These are phyloP conservation scores for Pseudogymnoascus sp. DNA, from an alignment of 2,329 filamentous ascomycete genomes.

Conservation along the genomic window DNA sequence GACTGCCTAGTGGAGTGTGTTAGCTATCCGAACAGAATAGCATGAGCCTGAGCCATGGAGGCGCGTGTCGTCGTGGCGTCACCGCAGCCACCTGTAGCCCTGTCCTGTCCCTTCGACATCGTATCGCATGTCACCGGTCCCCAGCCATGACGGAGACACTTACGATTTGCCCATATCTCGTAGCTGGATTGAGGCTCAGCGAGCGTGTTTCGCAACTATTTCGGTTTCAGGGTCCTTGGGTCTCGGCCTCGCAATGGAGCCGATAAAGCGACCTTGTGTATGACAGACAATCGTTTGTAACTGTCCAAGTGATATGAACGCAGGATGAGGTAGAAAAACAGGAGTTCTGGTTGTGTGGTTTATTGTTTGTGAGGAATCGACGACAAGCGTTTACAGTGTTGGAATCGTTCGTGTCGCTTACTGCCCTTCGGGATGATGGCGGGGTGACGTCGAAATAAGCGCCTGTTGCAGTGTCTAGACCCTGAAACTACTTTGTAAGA, in stretches of 20 bases:
- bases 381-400: background rate
- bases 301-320: background rate
- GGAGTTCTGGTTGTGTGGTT: background rate
- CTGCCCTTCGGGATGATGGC: background rate
- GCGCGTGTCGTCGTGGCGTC: background rate
- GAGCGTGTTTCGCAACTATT: background rate
- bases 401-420: slow-evolving; percentile 3
- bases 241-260: background rate
- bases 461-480: slow-evolving; percentile 3
- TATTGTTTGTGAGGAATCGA: background rate
- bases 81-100: background rate
- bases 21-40: slow-evolving; percentile 6
- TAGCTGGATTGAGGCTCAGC: background rate
- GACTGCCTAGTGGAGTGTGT: slow-evolving; percentile 63
- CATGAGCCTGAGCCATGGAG: background rate
- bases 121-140: background rate
- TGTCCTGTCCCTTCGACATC: background rate
- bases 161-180: slow-evolving; percentile 7
- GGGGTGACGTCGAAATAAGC: slow-evolving; percentile 9
- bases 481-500: slow-evolving; percentile 5
- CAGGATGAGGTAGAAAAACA: background rate
- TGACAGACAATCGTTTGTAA: background rate
- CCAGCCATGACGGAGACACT: background rate
- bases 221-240: background rate
- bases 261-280: background rate